Evolutionary conservation across 306 rosid species (phyloP), one percentile per base, ranked within the genome.

Genomic region (Cicer bijugum): DNA sequence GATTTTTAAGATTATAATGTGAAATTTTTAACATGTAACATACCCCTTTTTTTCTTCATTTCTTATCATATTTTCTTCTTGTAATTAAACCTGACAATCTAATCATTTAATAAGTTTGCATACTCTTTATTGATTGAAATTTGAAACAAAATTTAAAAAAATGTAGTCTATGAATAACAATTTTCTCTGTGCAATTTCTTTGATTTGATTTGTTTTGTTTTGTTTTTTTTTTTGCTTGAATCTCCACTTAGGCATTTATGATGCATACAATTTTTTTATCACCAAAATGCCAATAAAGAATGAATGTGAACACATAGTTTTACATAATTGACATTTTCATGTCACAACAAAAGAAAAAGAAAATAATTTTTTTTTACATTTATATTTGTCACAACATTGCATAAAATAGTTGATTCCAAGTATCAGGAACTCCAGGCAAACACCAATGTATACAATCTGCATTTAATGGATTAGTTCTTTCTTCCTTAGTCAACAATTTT

Each of bases 371-470:
- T 12, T 71, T 15, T 12, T 45, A 40, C 51, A 15, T 44, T 12
- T 35, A 19, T 55, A 10, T 61, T 55, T 53, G 79, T 80, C 84
- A 93, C 78, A 93, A 78, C 94, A 80, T 84, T 38, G 97, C 98
- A 74, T 85, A 82, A 68, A 94, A 87, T 19, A 94, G 78, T 82
- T 94, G 95, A 75, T 94, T 94, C 99, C 97, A 94, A 6, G 92
- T 85, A 63, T 94, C 97, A 2, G 97, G 96, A 63, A 89, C 83
- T 15, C 99, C 97, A 19, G 97, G 99, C 81, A 94, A 87, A 82
- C 99, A 94, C 99, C 99, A 94, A 35, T 94, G 99, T 40, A 94
- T 91, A 61, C 99, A 94, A 81, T 94, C 99, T 19, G 99, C 93
- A 70, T 91, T 80, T 83, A 64, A 83, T 0, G 97, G 95, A 60